A percentile compares a stretch with the other conserved stretches of the same genome.
Evolutionary conservation across 495 filamentous ascomycete species (phyloP).

Genomic region (Hypoxylon subgilvum): DNA sequence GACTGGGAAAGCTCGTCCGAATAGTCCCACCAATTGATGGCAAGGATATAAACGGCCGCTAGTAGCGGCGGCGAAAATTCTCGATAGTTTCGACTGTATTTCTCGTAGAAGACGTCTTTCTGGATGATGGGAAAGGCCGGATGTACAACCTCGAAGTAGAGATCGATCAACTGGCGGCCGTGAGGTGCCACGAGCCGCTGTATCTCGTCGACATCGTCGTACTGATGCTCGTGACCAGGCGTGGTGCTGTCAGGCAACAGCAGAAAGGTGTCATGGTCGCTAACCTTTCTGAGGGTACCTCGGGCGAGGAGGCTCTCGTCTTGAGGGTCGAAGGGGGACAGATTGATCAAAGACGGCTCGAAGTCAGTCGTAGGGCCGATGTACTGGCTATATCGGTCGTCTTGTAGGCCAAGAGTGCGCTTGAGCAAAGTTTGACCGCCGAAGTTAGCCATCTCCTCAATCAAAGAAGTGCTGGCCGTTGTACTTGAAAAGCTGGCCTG

Average conservation of each 20-base stretch:
- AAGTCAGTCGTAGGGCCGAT: conserved; percentile 75
- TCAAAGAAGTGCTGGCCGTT: conserved; percentile 58
- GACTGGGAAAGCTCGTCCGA: conserved; percentile 67
- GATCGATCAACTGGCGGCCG: conserved; percentile 77
- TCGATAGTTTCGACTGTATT: conserved; percentile 75
- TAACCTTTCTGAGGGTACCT: conserved; percentile 78
- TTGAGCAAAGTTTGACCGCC: conserved; percentile 65
- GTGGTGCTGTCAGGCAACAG: conserved; percentile 72
- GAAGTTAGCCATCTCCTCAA: conserved; percentile 68
- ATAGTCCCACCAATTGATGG: conserved; percentile 87
- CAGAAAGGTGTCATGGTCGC: conserved; percentile 82
- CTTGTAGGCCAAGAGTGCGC: conserved; percentile 69
- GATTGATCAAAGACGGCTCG: conserved; percentile 73
- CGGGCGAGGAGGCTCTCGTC: conserved; percentile 72
- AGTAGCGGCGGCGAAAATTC: conserved; percentile 84
- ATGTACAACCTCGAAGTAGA: conserved; percentile 88
- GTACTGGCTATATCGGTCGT: conserved; percentile 66
- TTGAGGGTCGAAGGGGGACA: conserved; percentile 71
- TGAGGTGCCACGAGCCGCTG: conserved; percentile 83
- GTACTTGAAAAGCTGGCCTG: conserved; percentile 62
- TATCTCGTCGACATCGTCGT: conserved; percentile 75
- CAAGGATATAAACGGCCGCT: conserved; percentile 87
- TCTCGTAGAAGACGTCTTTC: conserved; percentile 84
- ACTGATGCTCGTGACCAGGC: conserved; percentile 63
- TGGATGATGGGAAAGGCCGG: conserved; percentile 90